Evolutionary conservation across 345 rosid species (phyloP).

Genomic region (Theobroma cacao): DNA sequence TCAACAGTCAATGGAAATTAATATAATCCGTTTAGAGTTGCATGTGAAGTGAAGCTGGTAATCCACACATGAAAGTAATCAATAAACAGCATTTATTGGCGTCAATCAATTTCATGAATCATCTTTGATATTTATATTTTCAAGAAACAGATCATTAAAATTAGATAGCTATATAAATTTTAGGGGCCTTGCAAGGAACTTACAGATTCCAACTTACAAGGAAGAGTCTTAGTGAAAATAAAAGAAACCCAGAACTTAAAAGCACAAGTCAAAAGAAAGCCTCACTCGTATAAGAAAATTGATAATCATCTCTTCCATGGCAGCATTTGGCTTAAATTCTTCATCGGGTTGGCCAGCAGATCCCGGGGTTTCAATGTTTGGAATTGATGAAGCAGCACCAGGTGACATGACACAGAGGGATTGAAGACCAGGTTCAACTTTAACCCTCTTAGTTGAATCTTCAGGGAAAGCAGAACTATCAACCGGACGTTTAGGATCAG

Average conservation of each 20-base stretch:
- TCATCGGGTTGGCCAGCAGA: slow-evolving; percentile 95
- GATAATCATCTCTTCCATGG: slow-evolving; percentile 99
- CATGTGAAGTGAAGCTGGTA: neutral
- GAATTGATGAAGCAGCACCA: slow-evolving; percentile 83
- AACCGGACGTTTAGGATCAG: slow-evolving; percentile 70
- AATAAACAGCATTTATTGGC: neutral
- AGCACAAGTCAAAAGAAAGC: slow-evolving; percentile 21
- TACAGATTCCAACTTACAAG: neutral
- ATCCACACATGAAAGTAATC: neutral
- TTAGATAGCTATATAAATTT: neutral
- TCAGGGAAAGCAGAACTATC: slow-evolving; percentile 83
- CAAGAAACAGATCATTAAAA: neutral
- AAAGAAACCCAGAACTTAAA: slow-evolving; percentile 8
- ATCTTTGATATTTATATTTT: neutral
- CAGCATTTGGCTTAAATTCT: slow-evolving; percentile 99
- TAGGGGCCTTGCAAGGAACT: neutral
- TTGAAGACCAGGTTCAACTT: slow-evolving; percentile 96
- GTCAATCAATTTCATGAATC: neutral
- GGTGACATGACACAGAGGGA: slow-evolving; percentile 93
- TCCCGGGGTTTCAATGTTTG: slow-evolving; percentile 94
- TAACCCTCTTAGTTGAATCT: slow-evolving; percentile 81
- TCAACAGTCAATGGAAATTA: neutral
- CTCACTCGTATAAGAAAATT: slow-evolving; percentile 97
- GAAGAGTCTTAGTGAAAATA: slow-evolving; percentile 8
- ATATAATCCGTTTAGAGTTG: neutral